A percentile compares a stretch with the other conserved stretches of the same genome.
Conservation (phyloP, 2,329 filamentous ascomycete genomes). For the Drechmeria coniospora region DNA sequence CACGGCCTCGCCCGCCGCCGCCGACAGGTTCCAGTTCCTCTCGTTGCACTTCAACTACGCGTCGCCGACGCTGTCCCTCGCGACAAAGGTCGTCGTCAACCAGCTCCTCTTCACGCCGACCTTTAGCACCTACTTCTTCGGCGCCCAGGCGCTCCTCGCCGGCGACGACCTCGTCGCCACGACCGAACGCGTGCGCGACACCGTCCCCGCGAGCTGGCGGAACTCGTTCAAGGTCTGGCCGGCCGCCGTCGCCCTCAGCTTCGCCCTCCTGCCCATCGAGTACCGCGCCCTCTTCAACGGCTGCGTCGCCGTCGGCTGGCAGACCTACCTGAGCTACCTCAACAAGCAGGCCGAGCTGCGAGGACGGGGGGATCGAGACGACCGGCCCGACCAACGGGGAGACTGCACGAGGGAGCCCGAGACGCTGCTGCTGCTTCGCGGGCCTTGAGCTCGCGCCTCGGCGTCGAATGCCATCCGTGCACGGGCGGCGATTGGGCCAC, state of each 20-base stretch:
- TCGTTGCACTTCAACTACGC: constrained; percentile 71
- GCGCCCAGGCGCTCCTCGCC: constrained; percentile 57
- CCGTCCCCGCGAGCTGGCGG: constrained; percentile 59
- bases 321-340: constrained; percentile 73
- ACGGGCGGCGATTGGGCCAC: too few species aligned
- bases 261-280: constrained; percentile 66
- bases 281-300: constrained; percentile 71
- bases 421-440: background rate
- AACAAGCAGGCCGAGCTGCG: constrained; percentile 53
- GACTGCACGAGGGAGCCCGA: background rate
- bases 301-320: constrained; percentile 73
- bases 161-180: constrained; percentile 51
- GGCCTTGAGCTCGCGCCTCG: too few species aligned
- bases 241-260: constrained; percentile 69
- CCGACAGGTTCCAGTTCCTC: constrained; percentile 59
- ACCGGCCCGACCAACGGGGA: too few species aligned
- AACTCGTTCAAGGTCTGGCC: constrained; percentile 87
- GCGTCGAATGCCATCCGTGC: too few species aligned
- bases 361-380: too few species aligned
- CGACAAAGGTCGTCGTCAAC: constrained; percentile 65
- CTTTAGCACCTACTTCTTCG: constrained; percentile 76
- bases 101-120: constrained; percentile 68
- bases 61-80: constrained; percentile 54
- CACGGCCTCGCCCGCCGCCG: too few species aligned
- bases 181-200: constrained; percentile 54